A percentile compares a stretch with the other conserved stretches of the same genome.
Conservation (phyloP, 352 stramenopile genomes). For the Blastocystis sp. region DNA sequence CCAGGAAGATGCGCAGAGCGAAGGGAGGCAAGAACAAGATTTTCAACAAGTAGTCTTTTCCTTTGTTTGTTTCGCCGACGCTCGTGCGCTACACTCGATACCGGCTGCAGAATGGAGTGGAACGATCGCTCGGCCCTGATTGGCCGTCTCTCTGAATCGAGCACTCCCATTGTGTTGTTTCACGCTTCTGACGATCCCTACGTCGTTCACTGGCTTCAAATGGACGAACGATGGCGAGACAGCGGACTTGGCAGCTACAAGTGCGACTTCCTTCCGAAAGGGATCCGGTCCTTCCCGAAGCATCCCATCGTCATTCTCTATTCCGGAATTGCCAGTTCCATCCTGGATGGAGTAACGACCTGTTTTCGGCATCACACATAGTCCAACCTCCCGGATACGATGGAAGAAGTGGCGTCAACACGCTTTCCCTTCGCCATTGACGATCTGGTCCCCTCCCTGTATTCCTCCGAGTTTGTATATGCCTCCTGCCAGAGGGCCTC, state of each 20-base stretch:
- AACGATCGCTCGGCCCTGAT: background rate
- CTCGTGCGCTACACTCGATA: too few relatives aligned
- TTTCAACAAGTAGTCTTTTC: background rate
- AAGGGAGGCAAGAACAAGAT: background rate
- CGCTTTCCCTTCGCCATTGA: constrained; percentile 44
- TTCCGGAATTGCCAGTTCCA: constrained; percentile 14
- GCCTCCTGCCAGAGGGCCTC: constrained; percentile 24
- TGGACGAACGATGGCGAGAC: background rate
- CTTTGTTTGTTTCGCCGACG: background rate
- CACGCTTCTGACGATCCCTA: background rate
- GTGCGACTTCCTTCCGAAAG: background rate
- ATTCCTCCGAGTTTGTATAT: constrained; percentile 12
- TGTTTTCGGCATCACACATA: background rate
- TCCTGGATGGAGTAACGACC: background rate
- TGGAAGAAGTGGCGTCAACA: constrained; percentile 9
- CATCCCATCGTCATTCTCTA: background rate
- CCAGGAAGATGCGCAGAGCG: constrained; percentile 12
- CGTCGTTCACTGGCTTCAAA: background rate
- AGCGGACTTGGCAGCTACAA: background rate
- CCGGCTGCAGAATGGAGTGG: background rate
- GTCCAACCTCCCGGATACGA: background rate
- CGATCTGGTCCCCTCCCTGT: constrained; percentile 41
- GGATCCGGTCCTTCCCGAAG: background rate
- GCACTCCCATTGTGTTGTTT: background rate
- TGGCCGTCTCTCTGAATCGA: background rate